These are phyloP conservation scores for Teunomyces panamensis DNA, from an alignment of 805 yeast species.

Conservation along the genomic window DNA sequence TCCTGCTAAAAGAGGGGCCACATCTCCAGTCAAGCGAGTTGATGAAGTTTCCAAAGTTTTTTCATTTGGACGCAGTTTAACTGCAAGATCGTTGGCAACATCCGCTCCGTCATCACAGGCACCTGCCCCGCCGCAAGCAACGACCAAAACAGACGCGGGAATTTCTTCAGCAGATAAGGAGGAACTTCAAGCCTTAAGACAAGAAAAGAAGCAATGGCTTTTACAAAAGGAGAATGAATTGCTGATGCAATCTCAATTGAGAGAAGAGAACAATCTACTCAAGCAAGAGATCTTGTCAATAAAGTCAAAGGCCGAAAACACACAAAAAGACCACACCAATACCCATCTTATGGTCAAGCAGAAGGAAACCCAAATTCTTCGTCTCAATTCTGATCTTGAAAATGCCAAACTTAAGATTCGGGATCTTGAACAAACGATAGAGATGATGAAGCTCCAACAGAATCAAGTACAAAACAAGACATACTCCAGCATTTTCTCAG, in stretches of 20 bases:
- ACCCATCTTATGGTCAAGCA: slow-evolving; percentile 55
- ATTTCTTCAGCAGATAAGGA: slow-evolving; percentile 28
- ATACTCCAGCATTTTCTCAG: slow-evolving; percentile 4
- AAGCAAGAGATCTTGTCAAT: slow-evolving; percentile 22
- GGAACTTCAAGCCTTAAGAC: slow-evolving; percentile 50
- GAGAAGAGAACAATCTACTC: slow-evolving; percentile 21
- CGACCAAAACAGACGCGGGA: slow-evolving; percentile 10
- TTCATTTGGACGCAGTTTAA: slow-evolving; percentile 34
- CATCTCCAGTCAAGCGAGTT: slow-evolving; percentile 61
- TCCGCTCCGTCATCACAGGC: slow-evolving; percentile 12
- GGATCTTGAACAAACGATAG: slow-evolving; percentile 49
- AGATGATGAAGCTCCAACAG: slow-evolving; percentile 26
- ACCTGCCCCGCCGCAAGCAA: slow-evolving; percentile 13
- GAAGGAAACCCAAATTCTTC: slow-evolving; percentile 63
- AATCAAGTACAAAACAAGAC: slow-evolving; percentile 17
- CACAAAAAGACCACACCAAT: slow-evolving; percentile 50
- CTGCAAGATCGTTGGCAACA: slow-evolving; percentile 41
- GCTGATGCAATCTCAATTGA: slow-evolving; percentile 23
- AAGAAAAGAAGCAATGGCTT: slow-evolving; percentile 51
- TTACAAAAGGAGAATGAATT: slow-evolving; percentile 16
- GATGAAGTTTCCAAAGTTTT: slow-evolving; percentile 28
- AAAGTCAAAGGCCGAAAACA: slow-evolving; percentile 33
- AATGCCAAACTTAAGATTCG: slow-evolving; percentile 49
- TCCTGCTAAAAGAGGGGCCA: slow-evolving; percentile 68
- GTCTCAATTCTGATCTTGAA: slow-evolving; percentile 63